Evolutionary conservation across 2,329 filamentous ascomycete genomes (phyloP), one percentile per base, ranked within the genome.

Genomic region (Fusarium sacchari): DNA sequence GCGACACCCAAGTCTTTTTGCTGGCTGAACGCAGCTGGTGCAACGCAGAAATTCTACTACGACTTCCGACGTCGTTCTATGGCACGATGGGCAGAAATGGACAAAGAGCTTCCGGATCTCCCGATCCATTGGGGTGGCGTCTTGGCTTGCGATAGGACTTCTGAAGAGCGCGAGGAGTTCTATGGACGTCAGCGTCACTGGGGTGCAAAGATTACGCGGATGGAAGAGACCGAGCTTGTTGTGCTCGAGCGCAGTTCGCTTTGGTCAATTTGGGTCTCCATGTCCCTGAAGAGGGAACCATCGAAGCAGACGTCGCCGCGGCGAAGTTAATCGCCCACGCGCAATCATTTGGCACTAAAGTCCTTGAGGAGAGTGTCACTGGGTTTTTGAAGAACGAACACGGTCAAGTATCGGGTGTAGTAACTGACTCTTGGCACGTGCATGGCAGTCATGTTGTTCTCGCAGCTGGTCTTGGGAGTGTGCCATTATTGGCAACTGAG

Each of bases 21-120:
- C 70, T 72, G 70, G 70, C 47, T 72, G 2, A 72, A 72, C 14
- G 64, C 64, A 58, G 69, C 36, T 66, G 69, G 2, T 8, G 15
- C 42, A 50, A 40, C 43, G 12, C 37, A 72, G 7, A 36, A 42
- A 4, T 50, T 50, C 15, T 72, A 72, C 18, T 60, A 69, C 30
- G 50, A 72, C 1, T 72, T 72, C 9, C 70, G 70, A 1, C 30
- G 47, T 32, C 70, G 64, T 12, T 72, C 70, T 1, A 30, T 72
- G n/a, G 53, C 61, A 10, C 28, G 60, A 22, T 72, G 70, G 70
- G 61, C 42, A 17, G 28, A 72, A 2, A 72, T 72, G 9, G 44
- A 26, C 14, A 34, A 37, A 8, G 56, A 72, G 17, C 42, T 72
- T 7, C 69, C 55, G 1, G 64, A 50, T 15, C 22, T 72, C 2